Evolutionary conservation across 805 yeast species (phyloP).

Genomic region (Hanseniaspora occidentalis): DNA sequence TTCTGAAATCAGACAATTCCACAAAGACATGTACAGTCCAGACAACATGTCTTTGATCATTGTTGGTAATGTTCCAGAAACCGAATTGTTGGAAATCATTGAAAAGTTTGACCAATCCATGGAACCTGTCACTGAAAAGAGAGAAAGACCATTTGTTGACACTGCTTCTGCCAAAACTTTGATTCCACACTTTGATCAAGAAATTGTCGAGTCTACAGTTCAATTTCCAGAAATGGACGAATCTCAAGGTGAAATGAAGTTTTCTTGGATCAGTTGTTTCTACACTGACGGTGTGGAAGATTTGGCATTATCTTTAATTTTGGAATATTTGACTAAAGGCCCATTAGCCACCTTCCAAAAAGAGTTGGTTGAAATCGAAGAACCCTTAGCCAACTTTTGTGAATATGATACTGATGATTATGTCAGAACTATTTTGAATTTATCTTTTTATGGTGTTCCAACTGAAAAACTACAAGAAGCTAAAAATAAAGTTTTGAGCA

Average conservation of each 20-base stretch:
- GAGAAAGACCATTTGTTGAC: constrained; percentile 71
- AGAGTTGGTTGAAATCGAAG: constrained; percentile 63
- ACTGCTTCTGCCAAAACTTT: constrained; percentile 15
- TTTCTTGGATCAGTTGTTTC: constrained; percentile 78
- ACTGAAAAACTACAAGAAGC: constrained; percentile 44
- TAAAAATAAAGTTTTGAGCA: constrained; percentile 35
- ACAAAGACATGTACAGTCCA: constrained; percentile 58
- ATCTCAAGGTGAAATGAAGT: constrained; percentile 57
- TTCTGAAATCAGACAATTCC: constrained; percentile 67
- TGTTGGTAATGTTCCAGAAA: constrained; percentile 75
- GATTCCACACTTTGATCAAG: constrained; percentile 5
- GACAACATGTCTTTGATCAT: constrained; percentile 74
- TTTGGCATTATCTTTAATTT: constrained; percentile 59
- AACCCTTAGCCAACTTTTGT: constrained; percentile 67
- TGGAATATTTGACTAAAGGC: constrained; percentile 63
- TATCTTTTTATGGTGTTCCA: constrained; percentile 62
- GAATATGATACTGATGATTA: constrained; percentile 67
- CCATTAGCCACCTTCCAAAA: constrained; percentile 66
- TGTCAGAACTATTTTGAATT: constrained; percentile 43
- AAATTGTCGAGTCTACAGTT: constrained; percentile 30
- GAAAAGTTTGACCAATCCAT: constrained; percentile 47
- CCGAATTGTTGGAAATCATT: constrained; percentile 52
- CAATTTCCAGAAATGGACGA: constrained; percentile 88
- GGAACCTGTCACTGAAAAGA: constrained; percentile 24
- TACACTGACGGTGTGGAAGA: constrained; percentile 37